Evolutionary conservation across 2,329 filamentous ascomycete genomes (phyloP), one percentile per base, ranked within the genome.

Genomic region (Xylaria digitata): DNA sequence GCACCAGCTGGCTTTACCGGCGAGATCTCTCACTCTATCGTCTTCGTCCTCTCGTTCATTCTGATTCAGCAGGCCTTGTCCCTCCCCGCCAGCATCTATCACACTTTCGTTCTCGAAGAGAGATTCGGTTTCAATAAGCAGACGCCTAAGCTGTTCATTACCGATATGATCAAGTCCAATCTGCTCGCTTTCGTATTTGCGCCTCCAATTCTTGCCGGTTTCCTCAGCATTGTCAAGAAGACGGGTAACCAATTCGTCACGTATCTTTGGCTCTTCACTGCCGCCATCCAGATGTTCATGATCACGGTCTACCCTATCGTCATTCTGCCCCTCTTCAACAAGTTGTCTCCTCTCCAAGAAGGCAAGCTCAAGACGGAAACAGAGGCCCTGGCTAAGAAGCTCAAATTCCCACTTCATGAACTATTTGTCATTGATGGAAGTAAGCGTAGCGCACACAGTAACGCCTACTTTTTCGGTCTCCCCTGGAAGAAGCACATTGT

Each of bases 401-500:
- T 99, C 72, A 89, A 95, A 70, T 99, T 99, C 81, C 96, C 96
- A 1, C 90, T 99, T 34, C 89, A 92, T 70, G 94, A 98, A 77
- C 87, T 99, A 50, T 93, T 97, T 77, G 94, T 98, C 76, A 99
- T 99, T 75, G 93, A 97, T 78, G 93, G 93, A 56, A 94, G 91
- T 83, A 95, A 95, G 84, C 87, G 93, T 74, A 93, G 90, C 77
- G 91, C 92, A 26, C 93, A 97, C 82, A 94, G 91, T 82, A 97
- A 97, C 77, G 92, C 93, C 21, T 97, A 96, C 82, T 99, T 99
- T 83, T 97, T 96, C 75, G 96, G 96, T 67, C 87, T 99, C 63
- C 96, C 96, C 48, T 99, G 95, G 94, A 97, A 97, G 87, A 98
- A 98, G 87, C 96, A 98, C 84, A 99, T 99, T 83, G 96, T 99